phyloP scores from a whole-genome alignment of 305 asterid species.

The Plantago rigida region DNA sequence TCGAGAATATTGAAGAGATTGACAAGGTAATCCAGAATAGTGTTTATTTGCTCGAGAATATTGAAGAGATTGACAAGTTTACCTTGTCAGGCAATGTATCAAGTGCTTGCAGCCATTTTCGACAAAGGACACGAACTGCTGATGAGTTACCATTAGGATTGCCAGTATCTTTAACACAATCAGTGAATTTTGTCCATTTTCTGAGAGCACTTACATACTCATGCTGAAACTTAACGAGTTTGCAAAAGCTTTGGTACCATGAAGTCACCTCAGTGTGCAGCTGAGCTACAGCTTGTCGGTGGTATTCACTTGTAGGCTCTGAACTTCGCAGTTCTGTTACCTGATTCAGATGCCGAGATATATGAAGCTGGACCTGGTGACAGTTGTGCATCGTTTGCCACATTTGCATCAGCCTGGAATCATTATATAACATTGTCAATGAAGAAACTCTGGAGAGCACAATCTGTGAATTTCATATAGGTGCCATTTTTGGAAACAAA shows the following conservation, averaged over 20 bases:
- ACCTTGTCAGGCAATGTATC: conserved; percentile 67
- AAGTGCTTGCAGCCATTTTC: conserved; percentile 51
- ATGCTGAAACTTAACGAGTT: conserved; percentile 50
- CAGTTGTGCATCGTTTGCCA: conserved; percentile 62
- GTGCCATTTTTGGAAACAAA: conserved; percentile 6
- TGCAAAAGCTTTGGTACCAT: conserved; percentile 60
- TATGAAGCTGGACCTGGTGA: conserved; percentile 59
- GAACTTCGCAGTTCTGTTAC: conserved; percentile 37
- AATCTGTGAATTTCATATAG: not conserved
- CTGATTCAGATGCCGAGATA: conserved; percentile 55
- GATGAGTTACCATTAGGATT: conserved; percentile 30
- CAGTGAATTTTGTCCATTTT: conserved; percentile 49
- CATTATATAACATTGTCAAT: conserved; percentile 17
- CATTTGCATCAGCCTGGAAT: conserved; percentile 53
- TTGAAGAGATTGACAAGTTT: conserved; percentile 7
- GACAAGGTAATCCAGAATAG: no score
- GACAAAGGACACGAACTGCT: conserved; percentile 31
- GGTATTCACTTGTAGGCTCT: conserved; percentile 58
- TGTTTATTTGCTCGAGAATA: not conserved
- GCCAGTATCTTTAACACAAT: conserved; percentile 30
- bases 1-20: no score
- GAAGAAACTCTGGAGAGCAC: conserved; percentile 7
- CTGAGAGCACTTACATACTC: conserved; percentile 52
- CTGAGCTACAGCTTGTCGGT: conserved; percentile 67
- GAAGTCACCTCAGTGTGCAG: conserved; percentile 61